A percentile compares a stretch with the other conserved stretches of the same genome.
Evolutionary conservation across 148 eudicot genomes (phyloP).

Genomic region (Vaccinium vitisidaea): DNA sequence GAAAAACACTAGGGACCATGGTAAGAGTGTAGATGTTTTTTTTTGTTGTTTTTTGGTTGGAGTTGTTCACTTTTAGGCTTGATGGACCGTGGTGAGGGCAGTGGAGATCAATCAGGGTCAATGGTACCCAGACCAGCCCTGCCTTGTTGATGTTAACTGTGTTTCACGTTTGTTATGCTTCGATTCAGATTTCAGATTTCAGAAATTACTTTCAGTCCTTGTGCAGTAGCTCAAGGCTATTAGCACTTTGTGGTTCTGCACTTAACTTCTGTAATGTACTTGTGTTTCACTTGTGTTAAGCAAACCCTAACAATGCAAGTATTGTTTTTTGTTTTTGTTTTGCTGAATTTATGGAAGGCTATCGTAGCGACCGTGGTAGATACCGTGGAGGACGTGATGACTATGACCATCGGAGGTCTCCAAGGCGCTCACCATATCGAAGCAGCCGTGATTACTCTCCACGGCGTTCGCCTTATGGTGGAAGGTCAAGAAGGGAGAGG

Average conservation of each 20-base stretch:
- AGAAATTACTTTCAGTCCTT: neutral
- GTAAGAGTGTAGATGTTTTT: constrained; percentile 25
- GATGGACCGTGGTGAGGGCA: neutral
- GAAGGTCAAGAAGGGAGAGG: constrained; percentile 89
- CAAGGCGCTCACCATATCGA: constrained; percentile 83
- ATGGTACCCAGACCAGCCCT: neutral
- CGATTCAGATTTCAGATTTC: neutral
- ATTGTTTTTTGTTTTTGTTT: neutral
- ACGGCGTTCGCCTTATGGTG: constrained; percentile 68
- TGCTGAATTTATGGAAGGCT: constrained; percentile 34
- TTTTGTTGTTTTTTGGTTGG: constrained; percentile 6
- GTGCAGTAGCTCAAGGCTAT: neutral
- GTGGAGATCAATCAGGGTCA: neutral
- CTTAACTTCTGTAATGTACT: neutral
- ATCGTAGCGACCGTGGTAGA: constrained; percentile 67
- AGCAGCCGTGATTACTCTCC: constrained; percentile 83
- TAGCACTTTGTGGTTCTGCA: neutral
- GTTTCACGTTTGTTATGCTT: neutral
- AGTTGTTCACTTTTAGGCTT: neutral
- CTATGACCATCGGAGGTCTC: constrained; percentile 78
- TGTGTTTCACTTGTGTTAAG: neutral
- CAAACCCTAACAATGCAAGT: neutral
- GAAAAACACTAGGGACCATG: constrained; percentile 59
- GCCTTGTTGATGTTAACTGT: neutral
- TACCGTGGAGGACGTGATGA: constrained; percentile 79